A percentile compares a stretch with the other conserved stretches of the same genome.
Evolutionary conservation across 192 early-diverging fungal genomes (phyloP).

Genomic region (Dimargaris verticillata): DNA sequence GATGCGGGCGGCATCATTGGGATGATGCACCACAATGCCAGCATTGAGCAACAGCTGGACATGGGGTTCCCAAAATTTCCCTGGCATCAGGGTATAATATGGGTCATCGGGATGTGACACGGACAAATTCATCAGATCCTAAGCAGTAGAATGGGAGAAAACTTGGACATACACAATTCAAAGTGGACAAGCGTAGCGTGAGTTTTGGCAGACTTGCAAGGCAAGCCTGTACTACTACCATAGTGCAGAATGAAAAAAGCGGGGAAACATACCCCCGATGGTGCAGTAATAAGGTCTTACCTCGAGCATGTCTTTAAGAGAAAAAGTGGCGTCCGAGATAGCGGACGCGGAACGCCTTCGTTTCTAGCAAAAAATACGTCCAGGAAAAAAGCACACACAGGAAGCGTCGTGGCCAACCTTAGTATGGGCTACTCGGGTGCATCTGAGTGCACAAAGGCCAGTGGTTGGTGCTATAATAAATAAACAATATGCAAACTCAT

Average conservation of each 20-base stretch:
- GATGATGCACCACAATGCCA: slow-evolving; percentile 30
- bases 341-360: not conserved
- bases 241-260: not conserved
- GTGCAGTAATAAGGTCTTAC: not conserved
- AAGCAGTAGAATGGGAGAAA: not conserved
- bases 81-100: slow-evolving; percentile 23
- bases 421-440: too few species aligned
- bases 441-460: too few species aligned
- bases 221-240: too few species aligned
- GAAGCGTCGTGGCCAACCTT: too few species aligned
- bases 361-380: not conserved
- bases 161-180: too few species aligned
- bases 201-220: too few species aligned
- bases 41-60: slow-evolving; percentile 33
- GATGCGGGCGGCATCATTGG: slow-evolving; percentile 23
- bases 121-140: slow-evolving; percentile 36
- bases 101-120: slow-evolving; percentile 22
- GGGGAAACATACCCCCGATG: not conserved
- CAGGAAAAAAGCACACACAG: too few species aligned
- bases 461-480: too few species aligned
- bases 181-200: too few species aligned
- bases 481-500: too few species aligned
- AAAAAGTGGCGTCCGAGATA: not conserved
- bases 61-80: slow-evolving; percentile 33
- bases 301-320: not conserved